These are phyloP conservation scores for Phytopythium helicoides DNA, from an alignment of 352 stramenopile genomes.

Conservation along the genomic window DNA sequence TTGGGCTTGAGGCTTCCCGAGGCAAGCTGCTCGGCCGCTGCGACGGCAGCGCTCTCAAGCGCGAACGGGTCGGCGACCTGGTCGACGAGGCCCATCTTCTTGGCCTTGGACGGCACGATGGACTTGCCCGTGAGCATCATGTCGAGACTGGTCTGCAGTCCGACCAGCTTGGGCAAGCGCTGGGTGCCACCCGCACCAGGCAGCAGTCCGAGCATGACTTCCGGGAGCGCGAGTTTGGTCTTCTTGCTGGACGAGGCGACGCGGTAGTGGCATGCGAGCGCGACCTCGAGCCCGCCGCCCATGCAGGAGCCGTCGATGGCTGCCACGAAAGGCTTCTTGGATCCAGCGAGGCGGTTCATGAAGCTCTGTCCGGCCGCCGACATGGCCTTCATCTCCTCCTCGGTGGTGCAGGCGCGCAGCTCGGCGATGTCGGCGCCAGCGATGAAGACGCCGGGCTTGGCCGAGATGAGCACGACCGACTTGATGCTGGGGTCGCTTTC, in stretches of 20 bases:
- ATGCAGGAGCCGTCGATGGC: constrained; percentile 97
- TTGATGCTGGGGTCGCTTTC: constrained; percentile 91
- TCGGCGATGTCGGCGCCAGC: constrained; percentile 98
- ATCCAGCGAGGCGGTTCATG: constrained; percentile 90
- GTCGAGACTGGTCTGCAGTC: constrained; percentile 91
- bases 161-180: constrained; percentile 93
- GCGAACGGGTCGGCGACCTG: constrained; percentile 90
- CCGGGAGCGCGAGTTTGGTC: constrained; percentile 95
- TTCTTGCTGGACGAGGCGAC: constrained; percentile 95
- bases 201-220: constrained; percentile 97
- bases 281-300: constrained; percentile 96
- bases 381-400: constrained; percentile 91
- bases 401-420: constrained; percentile 83
- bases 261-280: constrained; percentile 97
- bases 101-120: constrained; percentile 93
- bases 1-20: constrained; percentile 91
- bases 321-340: constrained; percentile 94
- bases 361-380: constrained; percentile 92
- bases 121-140: constrained; percentile 99
- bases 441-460: constrained; percentile 98
- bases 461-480: constrained; percentile 96
- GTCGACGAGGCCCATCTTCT: constrained; percentile 98
- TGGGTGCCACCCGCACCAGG: constrained; percentile 98
- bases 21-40: constrained; percentile 86
- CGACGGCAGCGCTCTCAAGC: constrained; percentile 91